Evolutionary conservation across 805 yeast genomes (phyloP), one percentile per base, ranked within the genome.

Genomic region (Pichia insulana): DNA sequence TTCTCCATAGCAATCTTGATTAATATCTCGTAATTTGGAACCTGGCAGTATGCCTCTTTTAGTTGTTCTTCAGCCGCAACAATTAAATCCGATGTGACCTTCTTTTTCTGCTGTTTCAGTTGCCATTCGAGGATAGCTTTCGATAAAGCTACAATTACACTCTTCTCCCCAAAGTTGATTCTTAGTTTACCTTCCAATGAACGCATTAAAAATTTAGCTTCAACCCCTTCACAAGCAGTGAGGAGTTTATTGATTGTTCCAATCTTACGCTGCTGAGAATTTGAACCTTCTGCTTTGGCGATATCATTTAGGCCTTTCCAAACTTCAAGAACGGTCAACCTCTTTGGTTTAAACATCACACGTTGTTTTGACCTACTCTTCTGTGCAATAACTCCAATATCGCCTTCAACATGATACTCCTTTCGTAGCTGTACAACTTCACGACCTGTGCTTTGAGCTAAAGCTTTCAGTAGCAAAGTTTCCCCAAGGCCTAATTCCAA

Each of bases 401-500:
- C 98, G 31, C 98, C 98, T 7, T 76, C 72, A 48, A 83, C 77
- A 41, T 78, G 80, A 54, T 81, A 84, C 46, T 86, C 92, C 27
- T 69, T 67, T 57, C 78, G 88, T 41, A 92, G 74, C 47, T 80
- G 85, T 3, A 77, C 65, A 1, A 76, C 51, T 0, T 89, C 72
- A 42, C 95, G 70, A 1, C 98, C 98, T 15, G 95, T 89, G 39
- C 95, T 77, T 55, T 85, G 95, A 30, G 88, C 78, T 33, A 92
- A 76, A 0, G 97, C 92, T 55, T 89, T 92, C 54, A 89, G 78
- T 22, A 92, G 65, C 10, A 92, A 58, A 2, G 94, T 79, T 60
- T 92, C 98, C 15, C 98, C 98, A 2, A 92, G 70, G 0, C 98
- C 98, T 20, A 92, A 68, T 56, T 92, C 98, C 44, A 90, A 65